Base-by-base conservation (phyloP, 441 rosid genomes). In the Populus tomentosa region DNA sequence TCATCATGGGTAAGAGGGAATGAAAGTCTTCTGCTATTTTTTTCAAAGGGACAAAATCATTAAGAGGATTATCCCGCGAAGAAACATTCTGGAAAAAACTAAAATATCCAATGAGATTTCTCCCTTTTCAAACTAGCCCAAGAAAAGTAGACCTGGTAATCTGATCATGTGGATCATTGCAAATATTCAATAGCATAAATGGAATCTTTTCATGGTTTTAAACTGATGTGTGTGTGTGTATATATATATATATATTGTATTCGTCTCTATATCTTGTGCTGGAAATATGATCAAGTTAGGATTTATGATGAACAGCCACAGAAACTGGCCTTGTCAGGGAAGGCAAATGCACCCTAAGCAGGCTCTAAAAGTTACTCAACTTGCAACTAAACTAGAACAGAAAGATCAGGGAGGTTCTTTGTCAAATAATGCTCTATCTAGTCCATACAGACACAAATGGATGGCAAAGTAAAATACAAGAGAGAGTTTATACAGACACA, bases 401-500 rank as follows among this genome's bases (percentile, higher is more conserved):
- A 61, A n/a, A 61, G 42, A 53, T 59, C 70, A 30, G 35, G 74
- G 71, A 64, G 24, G 74, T 30, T 38, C 30, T 69, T 76, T 79
- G 82, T 73, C 62, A 18, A 53, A 30, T 70, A 53, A 23, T 73
- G 75, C 33, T 59, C n/a, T 24, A 68, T 26, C 64, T 20, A 11
- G 61, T 69, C 69, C 53, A 30, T 69, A 64, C n/a, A 50, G 50
- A 69, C 24, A 63, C 59, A n/a, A 26, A 70, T 67, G 18, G 26
- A 70, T 46, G 63, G 61, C 69, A 16, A 28, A 24, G 24, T 30
- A 64, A 30, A 66, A 1, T 30, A 7, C 10, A n/a, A 32, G 8
- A 67, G 68, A 73, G 70, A 64, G 67, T 66, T 67, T 59, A 33
- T 77, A 40, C 46, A 3, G 46, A 40, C 72, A 65, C 78, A 69